Evolutionary conservation across 2,329 filamentous ascomycete species (phyloP).

Genomic region (Cordyceps pruinosa): DNA sequence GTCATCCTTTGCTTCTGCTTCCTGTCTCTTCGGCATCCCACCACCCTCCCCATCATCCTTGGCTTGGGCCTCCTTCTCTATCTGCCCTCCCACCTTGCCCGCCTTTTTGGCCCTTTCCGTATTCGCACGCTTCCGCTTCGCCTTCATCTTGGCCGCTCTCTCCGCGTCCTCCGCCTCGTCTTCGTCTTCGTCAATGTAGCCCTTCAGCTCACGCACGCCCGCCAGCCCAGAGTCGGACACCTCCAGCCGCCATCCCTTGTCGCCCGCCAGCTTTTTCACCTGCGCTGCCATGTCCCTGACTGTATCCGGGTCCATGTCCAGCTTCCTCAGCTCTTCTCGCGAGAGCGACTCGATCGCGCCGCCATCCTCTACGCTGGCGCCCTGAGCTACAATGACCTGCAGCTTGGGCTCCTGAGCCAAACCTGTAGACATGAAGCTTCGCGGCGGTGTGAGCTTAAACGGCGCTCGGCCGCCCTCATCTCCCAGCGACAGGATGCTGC

Average conservation of each 20-base stretch:
- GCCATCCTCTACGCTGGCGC: conserved; percentile 47
- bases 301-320: conserved; percentile 59
- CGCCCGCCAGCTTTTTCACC: conserved; percentile 61
- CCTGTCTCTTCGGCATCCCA: conserved; percentile 17
- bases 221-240: conserved; percentile 60
- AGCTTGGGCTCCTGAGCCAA: conserved; percentile 22
- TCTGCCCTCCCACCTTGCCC: neutral
- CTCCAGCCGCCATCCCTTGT: conserved; percentile 73
- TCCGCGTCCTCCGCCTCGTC: conserved; percentile 17
- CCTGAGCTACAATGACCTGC: conserved; percentile 36
- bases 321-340: conserved; percentile 59
- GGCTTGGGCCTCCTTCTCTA: neutral
- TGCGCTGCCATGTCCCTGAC: conserved; percentile 64
- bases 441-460: conserved; percentile 39
- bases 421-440: conserved; percentile 28
- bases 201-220: conserved; percentile 57
- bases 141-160: neutral
- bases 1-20: too few species aligned
- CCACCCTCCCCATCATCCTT: conserved; percentile 19
- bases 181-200: conserved; percentile 45
- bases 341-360: conserved; percentile 55
- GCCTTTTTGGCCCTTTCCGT: conserved; percentile 14
- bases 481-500: conserved; percentile 39
- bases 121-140: conserved; percentile 1
- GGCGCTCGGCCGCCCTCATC: conserved; percentile 42